Conservation (phyloP, 1,139 yeast species). For the Debaryomyces coudertii region DNA sequence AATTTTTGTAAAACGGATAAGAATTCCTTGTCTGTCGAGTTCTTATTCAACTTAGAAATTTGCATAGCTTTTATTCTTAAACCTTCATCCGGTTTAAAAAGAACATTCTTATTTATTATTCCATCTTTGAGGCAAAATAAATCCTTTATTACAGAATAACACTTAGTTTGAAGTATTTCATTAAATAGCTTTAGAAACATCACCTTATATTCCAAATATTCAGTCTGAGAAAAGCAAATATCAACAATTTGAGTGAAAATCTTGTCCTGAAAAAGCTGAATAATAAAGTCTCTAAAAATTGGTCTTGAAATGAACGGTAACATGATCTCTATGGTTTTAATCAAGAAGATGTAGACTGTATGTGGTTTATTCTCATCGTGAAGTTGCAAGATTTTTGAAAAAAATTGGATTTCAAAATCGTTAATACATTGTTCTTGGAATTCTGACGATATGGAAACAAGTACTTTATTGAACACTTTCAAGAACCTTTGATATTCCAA, state of each 20-base stretch:
- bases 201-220: not conserved
- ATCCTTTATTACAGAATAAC: not conserved
- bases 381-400: constrained; percentile 1
- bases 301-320: not conserved
- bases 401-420: not conserved
- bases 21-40: not conserved
- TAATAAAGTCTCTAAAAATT: not conserved
- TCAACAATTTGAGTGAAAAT: not conserved
- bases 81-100: not conserved
- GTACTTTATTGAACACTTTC: constrained; percentile 2
- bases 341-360: not conserved
- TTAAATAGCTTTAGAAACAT: constrained; percentile 1
- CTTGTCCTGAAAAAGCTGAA: not conserved
- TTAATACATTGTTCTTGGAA: not conserved
- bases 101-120: not conserved
- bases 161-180: not conserved
- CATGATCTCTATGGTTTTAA: not conserved
- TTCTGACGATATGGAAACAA: not conserved
- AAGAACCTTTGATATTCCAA: constrained; percentile 8
- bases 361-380: not conserved
- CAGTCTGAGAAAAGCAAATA: not conserved
- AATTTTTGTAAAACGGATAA: constrained; percentile 1
- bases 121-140: constrained; percentile 2
- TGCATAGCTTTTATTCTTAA: constrained; percentile 15
- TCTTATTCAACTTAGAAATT: constrained; percentile 4